A percentile compares a stretch with the other conserved stretches of the same genome.
Evolutionary conservation across 805 yeast species (phyloP).

Genomic region (Metschnikowia continentalis): DNA sequence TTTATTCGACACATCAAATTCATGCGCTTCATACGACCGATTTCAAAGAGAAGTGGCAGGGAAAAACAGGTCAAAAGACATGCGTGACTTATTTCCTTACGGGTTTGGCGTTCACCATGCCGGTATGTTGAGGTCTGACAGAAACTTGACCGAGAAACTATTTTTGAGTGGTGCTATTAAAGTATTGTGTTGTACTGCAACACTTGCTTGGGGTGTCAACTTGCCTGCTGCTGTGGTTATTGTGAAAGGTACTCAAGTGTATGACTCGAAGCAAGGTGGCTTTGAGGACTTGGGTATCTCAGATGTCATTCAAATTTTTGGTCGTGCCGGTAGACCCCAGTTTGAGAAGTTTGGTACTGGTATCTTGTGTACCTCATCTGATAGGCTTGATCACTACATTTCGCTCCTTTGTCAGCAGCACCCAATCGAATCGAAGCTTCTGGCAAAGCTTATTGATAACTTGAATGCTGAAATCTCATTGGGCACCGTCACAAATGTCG

Average conservation of each 20-base stretch:
- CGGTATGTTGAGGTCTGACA: slow-evolving; percentile 88
- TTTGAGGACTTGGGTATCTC: slow-evolving; percentile 89
- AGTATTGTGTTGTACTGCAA: slow-evolving; percentile 92
- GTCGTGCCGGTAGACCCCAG: slow-evolving; percentile 99
- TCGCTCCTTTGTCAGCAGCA: slow-evolving; percentile 88
- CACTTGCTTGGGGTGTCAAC: slow-evolving; percentile 99
- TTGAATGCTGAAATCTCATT: slow-evolving; percentile 93
- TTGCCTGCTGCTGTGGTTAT: slow-evolving; percentile 97
- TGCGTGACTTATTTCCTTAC: slow-evolving; percentile 68
- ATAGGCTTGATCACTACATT: slow-evolving; percentile 82
- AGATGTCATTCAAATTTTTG: slow-evolving; percentile 96
- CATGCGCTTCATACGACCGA: slow-evolving; percentile 35
- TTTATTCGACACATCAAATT: slow-evolving; percentile 54
- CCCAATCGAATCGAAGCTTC: slow-evolving; percentile 86
- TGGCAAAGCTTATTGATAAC: slow-evolving; percentile 80
- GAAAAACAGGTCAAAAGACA: slow-evolving; percentile 71
- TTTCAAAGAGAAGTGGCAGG: slow-evolving; percentile 59
- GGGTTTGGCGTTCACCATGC: slow-evolving; percentile 98
- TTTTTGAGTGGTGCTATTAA: slow-evolving; percentile 81
- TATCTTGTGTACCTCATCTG: slow-evolving; percentile 78
- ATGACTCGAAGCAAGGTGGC: slow-evolving; percentile 93
- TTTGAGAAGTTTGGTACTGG: slow-evolving; percentile 92
- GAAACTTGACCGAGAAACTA: slow-evolving; percentile 85
- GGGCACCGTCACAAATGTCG: slow-evolving; percentile 92
- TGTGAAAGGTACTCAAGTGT: slow-evolving; percentile 93